Base-by-base conservation (phyloP, 805 yeast species). In the Spathaspora hagerdaliae region DNA sequence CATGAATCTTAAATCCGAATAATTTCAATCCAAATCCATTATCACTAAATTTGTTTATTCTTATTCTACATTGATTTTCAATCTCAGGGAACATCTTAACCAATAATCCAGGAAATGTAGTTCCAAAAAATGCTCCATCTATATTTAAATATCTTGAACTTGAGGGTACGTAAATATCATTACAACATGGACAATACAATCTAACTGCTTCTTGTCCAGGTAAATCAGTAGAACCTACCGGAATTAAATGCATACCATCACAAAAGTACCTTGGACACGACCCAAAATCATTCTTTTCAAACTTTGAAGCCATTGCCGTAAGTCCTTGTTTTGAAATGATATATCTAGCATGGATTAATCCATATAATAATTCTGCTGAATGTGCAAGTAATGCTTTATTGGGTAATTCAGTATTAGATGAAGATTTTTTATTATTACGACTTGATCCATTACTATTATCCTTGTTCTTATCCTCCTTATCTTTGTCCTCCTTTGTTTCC, bases 81-180 rank as follows among this genome's bases (percentile, higher is more conserved):
- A 90, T 79, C 52, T 89, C 97, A n/a, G 94, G 89, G 68, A 85
- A 90, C 78, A 87, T 85, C 60, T 90, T 87, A 49, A 94, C 80
- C 57, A 94, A 86, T 54, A 94, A 77, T 2, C 97, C 97, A 1
- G 97, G 94, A 69, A 94, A 94, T 32, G 95, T 83, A 0, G 98
- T 89, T 5, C 99, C 98, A 71, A 95, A 94, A 58, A 85, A 94
- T 1, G 98, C 97, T 5, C 99, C 99, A 65, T 94, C 99, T 37
- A 94, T 80, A 59, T 88, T 87, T 47, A 87, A 70, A 64, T 87
- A 91, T 50, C 96, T 75, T n/a, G 91, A 82, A 45, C 90, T 83
- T 45, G 85, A 81, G 1, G 98, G 98, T 42, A 89, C 67, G 64
- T 94, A 94, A 36, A 92, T 75, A 59, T 94, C 99, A 59, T 84